A percentile compares a stretch with the other conserved stretches of the same genome.
phyloP scores from a whole-genome alignment of 2,329 filamentous ascomycete genomes.

The Cladosporium cucumerinum region DNA sequence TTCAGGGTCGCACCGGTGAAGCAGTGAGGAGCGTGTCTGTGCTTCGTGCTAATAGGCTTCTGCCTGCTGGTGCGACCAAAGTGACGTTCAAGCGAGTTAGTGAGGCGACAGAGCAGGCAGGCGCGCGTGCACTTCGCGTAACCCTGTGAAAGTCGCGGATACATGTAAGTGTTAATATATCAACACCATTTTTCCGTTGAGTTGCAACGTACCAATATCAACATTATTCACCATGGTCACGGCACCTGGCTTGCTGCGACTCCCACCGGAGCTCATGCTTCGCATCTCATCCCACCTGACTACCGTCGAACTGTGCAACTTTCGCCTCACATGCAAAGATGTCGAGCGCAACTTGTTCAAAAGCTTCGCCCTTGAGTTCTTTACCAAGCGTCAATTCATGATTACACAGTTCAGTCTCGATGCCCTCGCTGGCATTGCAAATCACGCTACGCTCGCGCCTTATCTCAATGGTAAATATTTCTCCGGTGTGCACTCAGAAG shows the following conservation, averaged over 20 bases:
- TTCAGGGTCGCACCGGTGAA: conserved; percentile 2
- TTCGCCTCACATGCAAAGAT: conserved; percentile 56
- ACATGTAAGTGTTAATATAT: neutral
- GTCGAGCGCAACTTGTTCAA: conserved; percentile 55
- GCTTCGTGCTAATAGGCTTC: neutral
- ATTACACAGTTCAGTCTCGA: conserved; percentile 56
- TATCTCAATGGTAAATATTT: conserved; percentile 39
- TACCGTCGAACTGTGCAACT: conserved; percentile 53
- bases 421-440: conserved; percentile 45
- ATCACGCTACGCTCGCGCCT: conserved; percentile 37
- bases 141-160: neutral
- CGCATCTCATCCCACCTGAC: conserved; percentile 53
- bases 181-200: neutral
- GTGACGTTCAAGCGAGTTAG: neutral
- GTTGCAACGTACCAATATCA: neutral
- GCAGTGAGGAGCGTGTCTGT: neutral
- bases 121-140: neutral
- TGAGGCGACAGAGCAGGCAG: conserved; percentile 9
- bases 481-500: conserved; percentile 13
- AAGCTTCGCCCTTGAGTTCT: conserved; percentile 60
- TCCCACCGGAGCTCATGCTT: conserved; percentile 58
- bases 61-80: conserved; percentile 1
- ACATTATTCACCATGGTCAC: conserved; percentile 5
- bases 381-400: conserved; percentile 65
- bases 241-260: conserved; percentile 30